Base-by-base conservation (phyloP, 768 basidiomycete species). In the Tulasnella sp. region DNA sequence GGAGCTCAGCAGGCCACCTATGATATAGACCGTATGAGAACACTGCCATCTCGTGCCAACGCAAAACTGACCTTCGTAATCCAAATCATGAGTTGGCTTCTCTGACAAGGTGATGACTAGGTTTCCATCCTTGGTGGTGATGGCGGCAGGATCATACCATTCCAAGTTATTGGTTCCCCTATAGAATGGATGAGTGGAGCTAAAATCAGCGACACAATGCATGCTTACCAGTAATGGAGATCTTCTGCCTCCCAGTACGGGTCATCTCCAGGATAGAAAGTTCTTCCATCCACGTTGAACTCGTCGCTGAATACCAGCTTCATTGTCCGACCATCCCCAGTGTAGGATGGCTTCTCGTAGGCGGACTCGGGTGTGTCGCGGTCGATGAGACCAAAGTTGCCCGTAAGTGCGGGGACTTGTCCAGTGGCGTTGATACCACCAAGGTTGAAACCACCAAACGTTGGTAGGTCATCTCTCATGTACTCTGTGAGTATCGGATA, bases 191-290 rank as follows among this genome's bases (percentile, higher is more conserved):
- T n/a, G 10, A 19, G 48, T 9, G 6, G 15, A 10, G 19, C 1
- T 9, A 16, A 13, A 19, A 4, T 5, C 25, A 10, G 22, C 3
- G 5, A 25, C 19, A 12, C 24, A 25, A 15, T 2, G 22, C 13
- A 2, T 35, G 34, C 50, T 43, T 12, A 55, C 54, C 54, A 67
- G 64, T 93, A 95, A 62, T 92, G 81, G 41, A 88, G 70, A 65
- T 87, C 73, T 2, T 71, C 79, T 33, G 84, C 86, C 63, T 88
- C 86, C 86, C 86, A 89, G 62, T 82, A 90, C 5, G 88, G 83
- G 64, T 92, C 89, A 62, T 92, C 86, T 60, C 73, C 93, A 41
- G 80, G 80, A 63, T 83, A 88, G 63, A 92, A 91, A 0, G 82
- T 76, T 31, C 90, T 75, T 15, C 82, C 80, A 4, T 82, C 78